Evolutionary conservation across 208 protist genomes (phyloP).

Genomic region (Tritrichomonas foetus): DNA sequence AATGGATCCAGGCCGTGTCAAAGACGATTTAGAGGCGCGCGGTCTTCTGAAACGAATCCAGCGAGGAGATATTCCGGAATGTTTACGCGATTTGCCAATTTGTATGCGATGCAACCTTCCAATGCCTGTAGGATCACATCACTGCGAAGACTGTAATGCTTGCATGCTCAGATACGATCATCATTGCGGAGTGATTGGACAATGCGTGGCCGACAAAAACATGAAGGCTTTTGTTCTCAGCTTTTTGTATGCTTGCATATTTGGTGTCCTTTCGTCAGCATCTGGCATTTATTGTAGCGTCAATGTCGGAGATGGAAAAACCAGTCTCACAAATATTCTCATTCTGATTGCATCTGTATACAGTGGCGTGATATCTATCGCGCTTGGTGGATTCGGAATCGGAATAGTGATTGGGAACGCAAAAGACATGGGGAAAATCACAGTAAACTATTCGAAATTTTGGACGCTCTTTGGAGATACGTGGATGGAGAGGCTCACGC

Average conservation of each 20-base stretch:
- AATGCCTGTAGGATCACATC: neutral
- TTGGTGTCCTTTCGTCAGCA: neutral
- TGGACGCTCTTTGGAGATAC: neutral
- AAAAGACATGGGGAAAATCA: neutral
- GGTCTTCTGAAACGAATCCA: neutral
- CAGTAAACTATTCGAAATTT: neutral
- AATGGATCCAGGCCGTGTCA: neutral
- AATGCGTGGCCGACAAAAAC: neutral
- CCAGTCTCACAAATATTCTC: neutral
- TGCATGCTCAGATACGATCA: neutral
- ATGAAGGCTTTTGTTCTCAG: neutral
- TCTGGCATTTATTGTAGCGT: neutral
- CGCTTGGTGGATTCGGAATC: neutral
- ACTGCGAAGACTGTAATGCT: neutral
- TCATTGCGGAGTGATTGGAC: neutral
- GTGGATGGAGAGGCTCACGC: neutral
- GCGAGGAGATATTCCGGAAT: constrained; percentile 22
- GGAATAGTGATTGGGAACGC: neutral
- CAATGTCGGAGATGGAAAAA: neutral
- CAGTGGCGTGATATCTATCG: neutral
- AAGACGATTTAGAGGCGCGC: neutral
- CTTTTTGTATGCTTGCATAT: constrained; percentile 13
- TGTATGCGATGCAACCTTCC: neutral
- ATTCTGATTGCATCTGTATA: neutral
- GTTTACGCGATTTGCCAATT: neutral